Base-by-base conservation (phyloP, 108 stramenopile genomes). In the Nitzschia inconspicua region DNA sequence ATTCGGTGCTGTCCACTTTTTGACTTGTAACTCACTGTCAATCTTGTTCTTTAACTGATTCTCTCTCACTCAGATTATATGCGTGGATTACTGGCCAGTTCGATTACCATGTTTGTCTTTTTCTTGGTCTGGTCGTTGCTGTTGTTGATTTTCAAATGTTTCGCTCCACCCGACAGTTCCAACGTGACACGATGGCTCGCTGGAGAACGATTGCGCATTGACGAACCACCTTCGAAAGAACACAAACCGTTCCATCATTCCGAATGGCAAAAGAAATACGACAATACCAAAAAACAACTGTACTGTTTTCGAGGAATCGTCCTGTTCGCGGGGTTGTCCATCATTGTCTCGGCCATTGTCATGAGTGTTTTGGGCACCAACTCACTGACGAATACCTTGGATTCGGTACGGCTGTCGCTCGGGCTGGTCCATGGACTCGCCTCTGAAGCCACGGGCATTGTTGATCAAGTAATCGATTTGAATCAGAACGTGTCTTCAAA, bases 361-460 rank as follows among this genome's bases (percentile, higher is more conserved):
- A 47, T 66, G 65, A 25, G 34, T 5, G 51, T 53, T 14, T 31
- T 57, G n/a, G 65, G 65, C n/a, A 56, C 57, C 0, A 46, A 46
- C 39, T 56, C 54, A 20, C 39, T 66, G 22, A 66, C 47, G n/a
- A 55, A 31, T 18, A 54, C 41, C 8, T 39, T 66, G 14, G 37
- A 66, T 16, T 55, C 55, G 4, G 40, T 39, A 0, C 18, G 54
- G n/a, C 37, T 20, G n/a, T 36, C 65, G 13, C 11, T 66, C 11
- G 36, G 35, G n/a, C 48, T 66, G 0, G 35, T 35, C 4, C 18
- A 50, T 14, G 23, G n/a, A 0, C 47, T 66, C 1, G 47, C 56
- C 0, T 29, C 32, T 11, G 44, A 44, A 8, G 65, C 65, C 7
- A 42, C 48, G 9, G 26, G 14, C 5, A 55, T 66, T 39, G 31